phyloP scores from a whole-genome alignment of 1,284 basidiomycete species.

The Boletus sp. region DNA sequence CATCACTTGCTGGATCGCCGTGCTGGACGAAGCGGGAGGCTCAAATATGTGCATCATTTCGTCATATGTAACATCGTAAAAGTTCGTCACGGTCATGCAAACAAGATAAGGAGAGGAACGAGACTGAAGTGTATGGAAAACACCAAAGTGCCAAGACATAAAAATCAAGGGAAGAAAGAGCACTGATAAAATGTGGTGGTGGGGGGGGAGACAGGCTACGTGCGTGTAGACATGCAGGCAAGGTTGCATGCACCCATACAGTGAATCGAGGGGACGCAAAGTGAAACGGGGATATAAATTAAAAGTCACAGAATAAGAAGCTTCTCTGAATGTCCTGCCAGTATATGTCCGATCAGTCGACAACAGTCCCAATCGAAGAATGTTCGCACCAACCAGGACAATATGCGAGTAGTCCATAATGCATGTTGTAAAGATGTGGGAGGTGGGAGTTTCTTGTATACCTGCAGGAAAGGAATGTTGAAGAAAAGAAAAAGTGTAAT shows the following conservation, averaged over 20 bases:
- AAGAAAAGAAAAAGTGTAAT: conserved; percentile 14
- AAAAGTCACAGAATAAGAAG: conserved; percentile 25
- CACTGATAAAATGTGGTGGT: conserved; percentile 10
- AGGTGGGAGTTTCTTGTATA: conserved; percentile 19
- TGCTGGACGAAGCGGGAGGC: neutral
- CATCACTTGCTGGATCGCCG: too few species aligned
- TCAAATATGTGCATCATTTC: conserved; percentile 24
- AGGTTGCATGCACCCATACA: conserved; percentile 1
- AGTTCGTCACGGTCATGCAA: conserved; percentile 26
- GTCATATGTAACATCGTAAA: conserved; percentile 31
- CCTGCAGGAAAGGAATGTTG: conserved; percentile 18
- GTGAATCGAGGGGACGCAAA: conserved; percentile 6
- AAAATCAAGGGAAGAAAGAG: conserved; percentile 7
- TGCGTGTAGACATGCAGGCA: conserved; percentile 6
- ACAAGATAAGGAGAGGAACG: conserved; percentile 12
- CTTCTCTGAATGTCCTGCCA: conserved; percentile 25
- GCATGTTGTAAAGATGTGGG: conserved; percentile 28
- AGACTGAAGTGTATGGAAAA: conserved; percentile 9
- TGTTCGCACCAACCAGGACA: conserved; percentile 23
- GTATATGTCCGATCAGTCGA: conserved; percentile 20
- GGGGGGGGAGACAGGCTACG: conserved; percentile 1
- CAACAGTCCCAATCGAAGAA: conserved; percentile 9
- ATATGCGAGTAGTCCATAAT: conserved; percentile 31
- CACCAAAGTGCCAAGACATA: conserved; percentile 10
- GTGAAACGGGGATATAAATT: conserved; percentile 22